A percentile compares a stretch with the other conserved stretches of the same genome.
Conservation (phyloP, 495 filamentous ascomycete species). For the Halenospora varia region DNA sequence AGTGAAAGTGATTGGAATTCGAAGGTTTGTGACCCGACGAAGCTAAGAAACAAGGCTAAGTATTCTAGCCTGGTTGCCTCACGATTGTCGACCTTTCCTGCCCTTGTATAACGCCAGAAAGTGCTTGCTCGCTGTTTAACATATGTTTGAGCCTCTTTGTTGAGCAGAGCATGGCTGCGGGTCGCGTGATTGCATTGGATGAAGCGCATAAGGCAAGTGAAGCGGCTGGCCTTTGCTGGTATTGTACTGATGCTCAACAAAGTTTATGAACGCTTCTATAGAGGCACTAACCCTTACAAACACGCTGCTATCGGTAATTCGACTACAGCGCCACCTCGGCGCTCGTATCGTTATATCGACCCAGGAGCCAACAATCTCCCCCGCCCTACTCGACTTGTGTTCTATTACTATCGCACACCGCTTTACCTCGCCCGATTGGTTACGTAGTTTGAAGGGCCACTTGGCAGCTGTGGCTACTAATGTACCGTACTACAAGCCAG, state of each 20-base stretch:
- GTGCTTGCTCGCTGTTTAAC: slow-evolving; percentile 66
- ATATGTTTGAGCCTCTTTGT: slow-evolving; percentile 61
- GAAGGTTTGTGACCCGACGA: slow-evolving; percentile 10
- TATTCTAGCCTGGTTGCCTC: neutral
- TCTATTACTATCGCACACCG: slow-evolving; percentile 68
- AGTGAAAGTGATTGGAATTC: slow-evolving; percentile 31
- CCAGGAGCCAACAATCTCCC: slow-evolving; percentile 73
- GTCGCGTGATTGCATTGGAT: slow-evolving; percentile 41
- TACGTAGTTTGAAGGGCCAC: too few species aligned
- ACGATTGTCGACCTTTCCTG: slow-evolving; percentile 66
- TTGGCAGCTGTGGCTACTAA: too few species aligned
- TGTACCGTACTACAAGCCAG: slow-evolving; percentile 7
- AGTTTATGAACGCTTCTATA: slow-evolving; percentile 45
- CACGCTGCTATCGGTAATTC: slow-evolving; percentile 56
- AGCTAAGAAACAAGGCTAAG: slow-evolving; percentile 25
- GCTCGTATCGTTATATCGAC: slow-evolving; percentile 67
- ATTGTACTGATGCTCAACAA: neutral
- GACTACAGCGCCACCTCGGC: slow-evolving; percentile 65
- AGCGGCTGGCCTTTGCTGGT: slow-evolving; percentile 17
- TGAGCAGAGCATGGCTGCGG: slow-evolving; percentile 38
- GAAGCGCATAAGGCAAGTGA: slow-evolving; percentile 31
- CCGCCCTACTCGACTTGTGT: slow-evolving; percentile 62
- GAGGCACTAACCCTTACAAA: slow-evolving; percentile 54
- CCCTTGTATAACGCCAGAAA: slow-evolving; percentile 60
- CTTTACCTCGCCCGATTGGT: slow-evolving; percentile 50